Evolutionary conservation across 2,329 filamentous ascomycete genomes (phyloP), one percentile per base, ranked within the genome.

Genomic region (Dryadomyces quercus-mongolicae): DNA sequence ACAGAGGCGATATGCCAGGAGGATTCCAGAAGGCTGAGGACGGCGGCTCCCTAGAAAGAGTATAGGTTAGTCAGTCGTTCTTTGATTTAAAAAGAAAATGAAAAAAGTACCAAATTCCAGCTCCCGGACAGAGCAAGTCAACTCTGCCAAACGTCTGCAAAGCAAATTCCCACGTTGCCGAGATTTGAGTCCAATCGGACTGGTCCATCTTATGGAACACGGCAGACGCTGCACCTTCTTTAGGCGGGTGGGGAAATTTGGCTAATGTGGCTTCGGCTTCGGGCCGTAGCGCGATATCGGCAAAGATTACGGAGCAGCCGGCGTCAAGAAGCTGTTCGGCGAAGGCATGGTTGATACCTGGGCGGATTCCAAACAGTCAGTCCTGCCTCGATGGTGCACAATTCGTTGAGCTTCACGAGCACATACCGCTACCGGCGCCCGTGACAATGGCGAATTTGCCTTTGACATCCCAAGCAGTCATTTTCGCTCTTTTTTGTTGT

Each of bases 261-360:
- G 57, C 54, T n/a, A 70, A 54, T 12, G 71, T 59, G 13, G 60
- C 54, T 46, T 66, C 60, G n/a, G 69, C 66, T 55, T 69, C 67
- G 15, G 66, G 62, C 8, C 63, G 63, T 20, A 70, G 63, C 38
- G 58, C 56, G 44, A 70, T 59, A 57, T 71, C 69, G 45, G 62
- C 69, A 42, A 71, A 62, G 22, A 71, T 54, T 45, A 71, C 68
- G 10, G 68, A 70, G 57, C 64, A 70, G 53, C 66, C 67, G 18
- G 63, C 62, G 3, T 56, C 54, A 38, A 71, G 63, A 3, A 71
- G 63, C 3, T 67, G 56, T 20, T 61, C 58, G 48, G 65, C 62
- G 55, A 71, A 68, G 38, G 60, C 64, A 9, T 70, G 64, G 58
- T 65, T 67, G 54, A 71, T 71, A 34, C 69, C 68, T 70, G 47